A percentile compares a stretch with the other conserved stretches of the same genome.
phyloP scores from a whole-genome alignment of 352 stramenopile species.

The Phytophthora foliorum region DNA sequence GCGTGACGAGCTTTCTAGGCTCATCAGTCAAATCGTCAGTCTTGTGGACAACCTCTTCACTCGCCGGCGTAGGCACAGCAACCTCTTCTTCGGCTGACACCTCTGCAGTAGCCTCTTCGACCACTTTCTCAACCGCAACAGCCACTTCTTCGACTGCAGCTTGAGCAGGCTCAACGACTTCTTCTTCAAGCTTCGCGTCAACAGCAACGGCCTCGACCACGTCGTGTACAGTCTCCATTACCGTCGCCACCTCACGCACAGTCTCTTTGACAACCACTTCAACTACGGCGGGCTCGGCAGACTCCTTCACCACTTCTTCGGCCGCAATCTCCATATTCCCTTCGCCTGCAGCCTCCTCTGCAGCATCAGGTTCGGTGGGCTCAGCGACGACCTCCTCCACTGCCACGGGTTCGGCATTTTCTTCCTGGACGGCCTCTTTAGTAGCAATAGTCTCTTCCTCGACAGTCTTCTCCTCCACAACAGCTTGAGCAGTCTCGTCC shows the following conservation, averaged over 20 bases:
- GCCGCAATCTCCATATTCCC: not conserved
- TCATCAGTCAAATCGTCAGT: slow-evolving; percentile 10
- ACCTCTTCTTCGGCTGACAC: not conserved
- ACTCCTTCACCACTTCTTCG: not conserved
- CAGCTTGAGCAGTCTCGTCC: not conserved
- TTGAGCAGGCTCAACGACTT: not conserved
- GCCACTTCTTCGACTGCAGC: slow-evolving; percentile 2
- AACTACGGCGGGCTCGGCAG: not conserved
- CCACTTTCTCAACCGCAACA: not conserved
- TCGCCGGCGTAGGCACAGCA: not conserved
- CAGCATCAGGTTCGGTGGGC: no score
- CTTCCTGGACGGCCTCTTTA: not conserved
- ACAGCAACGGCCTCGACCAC: slow-evolving; percentile 9
- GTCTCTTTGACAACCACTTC: not conserved
- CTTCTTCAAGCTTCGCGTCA: slow-evolving; percentile 1
- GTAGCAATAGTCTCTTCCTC: not conserved
- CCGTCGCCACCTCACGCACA: not conserved
- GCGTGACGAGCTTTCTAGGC: slow-evolving; percentile 10
- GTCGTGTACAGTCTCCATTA: slow-evolving; percentile 16
- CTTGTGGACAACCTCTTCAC: slow-evolving; percentile 2
- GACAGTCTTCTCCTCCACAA: not conserved
- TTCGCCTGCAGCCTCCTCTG: not conserved
- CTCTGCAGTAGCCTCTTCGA: not conserved
- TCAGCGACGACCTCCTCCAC: not conserved
- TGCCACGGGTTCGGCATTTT: not conserved